These are phyloP conservation scores for Neopestalotiopsis clavispora DNA, from an alignment of 2,329 filamentous ascomycete genomes.

Conservation along the genomic window DNA sequence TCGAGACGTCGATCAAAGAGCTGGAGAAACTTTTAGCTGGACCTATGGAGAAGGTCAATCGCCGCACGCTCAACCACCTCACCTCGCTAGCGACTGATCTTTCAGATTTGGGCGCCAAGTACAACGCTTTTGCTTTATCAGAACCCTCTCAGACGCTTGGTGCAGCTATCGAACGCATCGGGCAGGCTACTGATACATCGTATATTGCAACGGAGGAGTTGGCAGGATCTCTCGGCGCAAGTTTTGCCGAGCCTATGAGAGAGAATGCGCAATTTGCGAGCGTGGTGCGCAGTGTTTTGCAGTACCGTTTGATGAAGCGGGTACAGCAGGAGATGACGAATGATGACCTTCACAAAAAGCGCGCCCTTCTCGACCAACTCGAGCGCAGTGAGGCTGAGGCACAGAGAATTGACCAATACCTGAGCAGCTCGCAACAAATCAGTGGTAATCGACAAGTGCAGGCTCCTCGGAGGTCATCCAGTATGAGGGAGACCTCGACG, in stretches of 20 bases:
- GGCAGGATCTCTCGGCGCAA: constrained; percentile 84
- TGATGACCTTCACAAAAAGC: constrained; percentile 91
- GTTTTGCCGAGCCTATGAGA: constrained; percentile 96
- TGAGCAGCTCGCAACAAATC: constrained; percentile 73
- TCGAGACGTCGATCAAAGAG: constrained; percentile 90
- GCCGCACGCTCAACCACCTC: constrained; percentile 84
- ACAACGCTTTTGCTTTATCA: constrained; percentile 94
- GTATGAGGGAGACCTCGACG: constrained; percentile 55
- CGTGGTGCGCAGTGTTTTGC: constrained; percentile 85
- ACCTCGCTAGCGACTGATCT: constrained; percentile 85
- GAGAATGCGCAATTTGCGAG: constrained; percentile 97
- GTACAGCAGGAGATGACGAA: constrained; percentile 98
- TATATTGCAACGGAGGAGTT: constrained; percentile 96
- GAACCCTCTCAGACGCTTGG: constrained; percentile 89
- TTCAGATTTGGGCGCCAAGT: constrained; percentile 91
- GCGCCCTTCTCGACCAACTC: constrained; percentile 79
- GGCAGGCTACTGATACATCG: constrained; percentile 92
- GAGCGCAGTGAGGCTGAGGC: constrained; percentile 94
- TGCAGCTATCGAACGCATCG: constrained; percentile 90
- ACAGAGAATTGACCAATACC: constrained; percentile 89
- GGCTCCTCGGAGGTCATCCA: constrained; percentile 71
- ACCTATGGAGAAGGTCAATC: constrained; percentile 96
- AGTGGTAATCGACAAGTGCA: constrained; percentile 38
- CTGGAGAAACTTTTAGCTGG: constrained; percentile 87
- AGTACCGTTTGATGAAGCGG: constrained; percentile 89